A percentile compares a stretch with the other conserved stretches of the same genome.
Evolutionary conservation across 73 alveolate genomes (phyloP).

Genomic region (Stentor roeselii): DNA sequence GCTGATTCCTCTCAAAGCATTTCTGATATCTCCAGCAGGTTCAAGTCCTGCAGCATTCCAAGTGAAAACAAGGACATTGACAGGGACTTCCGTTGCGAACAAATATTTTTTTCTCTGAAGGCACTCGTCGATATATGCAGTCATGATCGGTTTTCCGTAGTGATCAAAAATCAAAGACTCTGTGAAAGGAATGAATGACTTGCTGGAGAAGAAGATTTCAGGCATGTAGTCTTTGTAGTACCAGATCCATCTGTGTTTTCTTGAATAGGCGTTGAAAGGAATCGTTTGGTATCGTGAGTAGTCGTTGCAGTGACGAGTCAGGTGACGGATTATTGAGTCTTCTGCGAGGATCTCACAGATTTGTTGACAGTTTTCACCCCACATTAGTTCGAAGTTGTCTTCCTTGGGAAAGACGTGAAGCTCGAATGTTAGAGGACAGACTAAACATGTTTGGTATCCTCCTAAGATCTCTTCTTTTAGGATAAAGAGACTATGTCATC

Average conservation of each 20-base stretch:
- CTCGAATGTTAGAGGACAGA: slow-evolving; percentile 1
- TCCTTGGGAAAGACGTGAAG: slow-evolving; percentile 7
- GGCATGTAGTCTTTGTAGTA: slow-evolving; percentile 12
- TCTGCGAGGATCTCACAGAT: neutral
- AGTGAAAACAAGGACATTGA: neutral
- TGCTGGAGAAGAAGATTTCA: neutral
- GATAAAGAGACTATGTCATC: neutral
- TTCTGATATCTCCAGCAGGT: neutral
- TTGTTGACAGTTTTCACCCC: neutral
- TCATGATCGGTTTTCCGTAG: neutral
- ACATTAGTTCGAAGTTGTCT: neutral
- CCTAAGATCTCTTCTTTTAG: neutral
- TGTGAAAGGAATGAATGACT: neutral
- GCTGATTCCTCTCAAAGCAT: neutral
- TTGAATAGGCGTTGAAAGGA: neutral
- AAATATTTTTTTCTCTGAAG: neutral
- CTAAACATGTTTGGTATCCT: neutral
- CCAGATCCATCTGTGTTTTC: neutral
- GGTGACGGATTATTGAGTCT: neutral
- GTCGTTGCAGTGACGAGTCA: neutral
- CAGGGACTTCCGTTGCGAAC: neutral
- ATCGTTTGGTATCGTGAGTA: neutral
- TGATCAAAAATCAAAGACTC: neutral
- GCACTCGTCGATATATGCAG: neutral
- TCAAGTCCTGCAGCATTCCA: slow-evolving; percentile 6